These are phyloP conservation scores for Piedraia hortae DNA, from an alignment of 2,329 filamentous ascomycete species.

Conservation along the genomic window DNA sequence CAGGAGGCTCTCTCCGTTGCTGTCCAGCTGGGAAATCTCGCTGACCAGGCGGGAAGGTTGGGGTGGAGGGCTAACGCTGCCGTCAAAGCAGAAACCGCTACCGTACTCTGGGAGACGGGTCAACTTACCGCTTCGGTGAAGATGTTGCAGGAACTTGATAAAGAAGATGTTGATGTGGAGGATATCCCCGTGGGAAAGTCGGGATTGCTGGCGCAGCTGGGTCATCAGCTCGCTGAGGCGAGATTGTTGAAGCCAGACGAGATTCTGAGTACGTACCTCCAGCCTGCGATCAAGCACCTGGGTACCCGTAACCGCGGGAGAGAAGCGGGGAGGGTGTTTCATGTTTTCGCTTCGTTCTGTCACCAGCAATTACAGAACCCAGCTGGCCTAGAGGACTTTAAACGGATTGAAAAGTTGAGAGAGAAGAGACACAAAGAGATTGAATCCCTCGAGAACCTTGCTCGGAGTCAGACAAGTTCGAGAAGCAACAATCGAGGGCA, in stretches of 20 bases:
- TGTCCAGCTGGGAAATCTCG: slow-evolving; percentile 53
- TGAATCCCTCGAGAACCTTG: slow-evolving; percentile 36
- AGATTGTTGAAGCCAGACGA: slow-evolving; percentile 71
- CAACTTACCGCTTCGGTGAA: slow-evolving; percentile 72
- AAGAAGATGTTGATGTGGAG: slow-evolving; percentile 25
- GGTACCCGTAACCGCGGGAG: slow-evolving; percentile 36
- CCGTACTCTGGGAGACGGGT: slow-evolving; percentile 79
- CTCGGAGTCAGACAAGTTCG: slow-evolving; percentile 17
- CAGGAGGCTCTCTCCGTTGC: slow-evolving; percentile 73
- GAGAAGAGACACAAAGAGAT: slow-evolving; percentile 63
- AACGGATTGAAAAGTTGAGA: slow-evolving; percentile 49
- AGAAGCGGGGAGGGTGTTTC: slow-evolving; percentile 68
- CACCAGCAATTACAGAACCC: slow-evolving; percentile 77
- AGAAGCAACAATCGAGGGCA: slow-evolving; percentile 21
- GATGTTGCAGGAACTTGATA: slow-evolving; percentile 42
- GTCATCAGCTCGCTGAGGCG: slow-evolving; percentile 68
- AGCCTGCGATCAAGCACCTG: slow-evolving; percentile 59
- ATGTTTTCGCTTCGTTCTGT: slow-evolving; percentile 86
- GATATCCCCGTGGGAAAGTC: slow-evolving; percentile 44
- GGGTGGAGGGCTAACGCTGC: slow-evolving; percentile 52
- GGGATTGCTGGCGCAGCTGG: slow-evolving; percentile 63
- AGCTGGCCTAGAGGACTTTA: slow-evolving; percentile 60
- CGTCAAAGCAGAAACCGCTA: slow-evolving; percentile 57
- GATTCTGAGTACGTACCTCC: slow-evolving; percentile 66
- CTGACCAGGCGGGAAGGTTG: slow-evolving; percentile 38